Conservation (phyloP, 1,139 yeast genomes). For the Nakaseomyces sp. region DNA sequence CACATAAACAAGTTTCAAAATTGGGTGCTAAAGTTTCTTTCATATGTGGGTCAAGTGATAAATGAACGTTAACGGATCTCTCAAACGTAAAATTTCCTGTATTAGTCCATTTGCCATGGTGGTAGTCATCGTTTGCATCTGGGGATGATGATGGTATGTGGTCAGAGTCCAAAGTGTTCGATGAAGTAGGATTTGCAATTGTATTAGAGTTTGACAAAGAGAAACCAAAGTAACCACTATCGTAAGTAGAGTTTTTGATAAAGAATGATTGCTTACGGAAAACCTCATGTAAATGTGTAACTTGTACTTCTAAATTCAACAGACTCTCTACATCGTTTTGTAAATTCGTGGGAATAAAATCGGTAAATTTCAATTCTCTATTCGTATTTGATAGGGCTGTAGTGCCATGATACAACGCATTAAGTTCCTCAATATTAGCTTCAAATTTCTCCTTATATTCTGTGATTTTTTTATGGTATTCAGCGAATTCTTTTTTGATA, state of each 20-base stretch:
- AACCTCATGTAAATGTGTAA: conserved; percentile 14
- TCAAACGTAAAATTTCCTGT: conserved; percentile 10
- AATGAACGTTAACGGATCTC: conserved; percentile 21
- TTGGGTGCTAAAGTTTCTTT: conserved; percentile 44
- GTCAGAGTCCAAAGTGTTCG: conserved; percentile 12
- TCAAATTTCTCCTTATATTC: conserved; percentile 14
- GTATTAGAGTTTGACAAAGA: neutral
- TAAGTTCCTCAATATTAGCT: conserved; percentile 12
- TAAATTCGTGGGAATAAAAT: conserved; percentile 18
- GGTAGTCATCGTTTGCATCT: neutral
- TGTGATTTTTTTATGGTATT: conserved; percentile 11
- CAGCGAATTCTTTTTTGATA: conserved; percentile 11
- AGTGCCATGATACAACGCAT: conserved; percentile 13
- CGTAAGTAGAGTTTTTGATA: neutral
- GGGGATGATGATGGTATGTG: neutral
- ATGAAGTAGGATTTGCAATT: conserved; percentile 2
- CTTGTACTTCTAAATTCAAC: conserved; percentile 16
- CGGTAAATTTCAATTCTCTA: conserved; percentile 17
- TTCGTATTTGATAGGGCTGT: conserved; percentile 9
- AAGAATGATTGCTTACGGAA: conserved; percentile 18
- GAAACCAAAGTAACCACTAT: neutral
- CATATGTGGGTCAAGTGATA: conserved; percentile 27
- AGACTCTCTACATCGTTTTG: conserved; percentile 21
- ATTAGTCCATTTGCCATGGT: neutral
- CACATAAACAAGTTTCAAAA: conserved; percentile 48